phyloP scores from a whole-genome alignment of 306 rosid species.

The Dalbergia cultrata region DNA sequence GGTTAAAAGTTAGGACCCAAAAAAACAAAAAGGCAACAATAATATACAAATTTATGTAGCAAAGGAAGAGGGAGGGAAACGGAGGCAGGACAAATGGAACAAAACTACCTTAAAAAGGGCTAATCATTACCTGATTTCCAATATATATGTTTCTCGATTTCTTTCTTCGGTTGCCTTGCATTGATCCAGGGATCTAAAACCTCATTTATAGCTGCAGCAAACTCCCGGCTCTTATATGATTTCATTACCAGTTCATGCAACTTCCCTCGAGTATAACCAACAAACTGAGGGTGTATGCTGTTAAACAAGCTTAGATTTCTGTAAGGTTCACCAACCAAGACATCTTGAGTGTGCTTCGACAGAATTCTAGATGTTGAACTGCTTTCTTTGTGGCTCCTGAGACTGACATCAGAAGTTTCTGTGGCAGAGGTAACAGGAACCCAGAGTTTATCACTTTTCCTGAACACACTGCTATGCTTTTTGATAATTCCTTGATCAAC shows the following conservation, averaged over 20 bases:
- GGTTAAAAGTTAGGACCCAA: not conserved
- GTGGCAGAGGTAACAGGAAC: slow-evolving; percentile 82
- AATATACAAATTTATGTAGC: not conserved
- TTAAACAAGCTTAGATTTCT: slow-evolving; percentile 56
- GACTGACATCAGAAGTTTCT: slow-evolving; percentile 62
- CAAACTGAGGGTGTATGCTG: slow-evolving; percentile 81
- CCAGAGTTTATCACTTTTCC: slow-evolving; percentile 91
- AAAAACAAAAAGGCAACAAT: not conserved
- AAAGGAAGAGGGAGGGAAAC: not conserved
- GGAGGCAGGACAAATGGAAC: not conserved
- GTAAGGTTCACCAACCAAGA: slow-evolving; percentile 41
- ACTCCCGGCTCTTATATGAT: slow-evolving; percentile 94
- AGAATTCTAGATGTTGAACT: slow-evolving; percentile 50
- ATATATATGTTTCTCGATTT: slow-evolving; percentile 76
- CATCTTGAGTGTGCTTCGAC: slow-evolving; percentile 51
- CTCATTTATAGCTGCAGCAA: slow-evolving; percentile 93
- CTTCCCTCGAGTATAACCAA: slow-evolving; percentile 90
- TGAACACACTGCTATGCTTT: slow-evolving; percentile 79
- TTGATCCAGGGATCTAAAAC: slow-evolving; percentile 98
- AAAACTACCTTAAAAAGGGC: slow-evolving; percentile 2
- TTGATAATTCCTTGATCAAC: slow-evolving; percentile 82
- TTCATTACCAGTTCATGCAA: slow-evolving; percentile 94
- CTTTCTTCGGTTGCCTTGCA: slow-evolving; percentile 95
- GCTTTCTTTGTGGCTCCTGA: slow-evolving; percentile 53
- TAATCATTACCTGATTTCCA: slow-evolving; percentile 83